phyloP scores from a whole-genome alignment of 164 flowering plant genomes.

The Malania oleifera region DNA sequence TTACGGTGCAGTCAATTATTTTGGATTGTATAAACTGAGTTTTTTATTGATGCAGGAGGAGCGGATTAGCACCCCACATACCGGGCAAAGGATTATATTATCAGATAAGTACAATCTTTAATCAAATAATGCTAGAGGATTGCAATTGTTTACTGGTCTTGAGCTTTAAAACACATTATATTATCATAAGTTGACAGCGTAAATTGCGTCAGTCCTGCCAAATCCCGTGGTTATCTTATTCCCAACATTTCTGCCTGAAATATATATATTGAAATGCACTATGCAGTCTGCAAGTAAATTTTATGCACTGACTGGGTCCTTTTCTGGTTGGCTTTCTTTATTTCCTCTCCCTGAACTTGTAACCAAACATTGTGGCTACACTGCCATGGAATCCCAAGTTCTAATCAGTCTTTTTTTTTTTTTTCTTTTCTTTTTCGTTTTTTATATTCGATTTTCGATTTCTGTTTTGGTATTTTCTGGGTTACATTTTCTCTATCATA shows the following conservation, averaged over 20 bases:
- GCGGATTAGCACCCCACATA: slow-evolving; percentile 18
- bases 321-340: neutral
- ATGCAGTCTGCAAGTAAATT: neutral
- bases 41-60: slow-evolving; percentile 10
- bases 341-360: too few relatives aligned
- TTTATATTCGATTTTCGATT: too few relatives aligned
- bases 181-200: slow-evolving; percentile 14
- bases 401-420: too few relatives aligned
- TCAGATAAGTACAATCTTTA: slow-evolving; percentile 1
- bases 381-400: too few relatives aligned
- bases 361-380: too few relatives aligned
- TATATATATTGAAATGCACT: slow-evolving; percentile 3
- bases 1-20: slow-evolving; percentile 6
- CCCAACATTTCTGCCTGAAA: slow-evolving; percentile 4
- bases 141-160: neutral
- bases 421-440: too few relatives aligned
- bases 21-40: neutral
- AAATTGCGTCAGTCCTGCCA: slow-evolving; percentile 27
- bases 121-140: slow-evolving; percentile 8
- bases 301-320: slow-evolving; percentile 2
- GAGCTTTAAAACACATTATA: slow-evolving; percentile 8
- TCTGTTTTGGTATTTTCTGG: too few relatives aligned
- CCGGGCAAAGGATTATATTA: slow-evolving; percentile 15
- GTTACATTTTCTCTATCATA: too few relatives aligned
- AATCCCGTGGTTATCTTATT: slow-evolving; percentile 18